Evolutionary conservation across 2,329 filamentous ascomycete genomes (phyloP), one percentile per base, ranked within the genome.

Genomic region (Apiospora marii): DNA sequence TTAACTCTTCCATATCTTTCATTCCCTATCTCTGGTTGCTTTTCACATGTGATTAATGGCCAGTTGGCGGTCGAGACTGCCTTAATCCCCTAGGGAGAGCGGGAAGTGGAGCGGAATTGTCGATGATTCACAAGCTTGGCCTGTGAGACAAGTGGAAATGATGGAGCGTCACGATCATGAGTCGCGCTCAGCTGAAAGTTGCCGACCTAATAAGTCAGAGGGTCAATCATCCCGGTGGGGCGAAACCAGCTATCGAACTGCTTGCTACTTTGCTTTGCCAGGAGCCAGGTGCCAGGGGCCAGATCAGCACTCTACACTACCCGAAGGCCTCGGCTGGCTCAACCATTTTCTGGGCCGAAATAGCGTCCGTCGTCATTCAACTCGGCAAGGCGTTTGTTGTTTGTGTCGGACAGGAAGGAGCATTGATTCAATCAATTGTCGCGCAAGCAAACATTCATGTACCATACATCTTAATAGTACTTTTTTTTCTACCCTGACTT

Each of bases 321-420:
- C 27, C 16, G 34, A 37, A 37, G 16, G 53, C 53, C 53, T 61
- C 53, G 53, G 53, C 30, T 61, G 53, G 30, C 53, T 61, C 12
- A 4, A 19, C 19, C 14, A 34, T 58, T 41, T 41, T 41, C 27
- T 58, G 51, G 30, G 24, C 51, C 51, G 53, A 61, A 61, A 37
- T 61, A 61, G 53, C 53, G 53, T 34, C 53, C 53, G 53, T 34
- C 53, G 53, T 61, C 53, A 61, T n/a, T 37, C 34, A n/a, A 53
- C 13, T 53, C 51, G 51, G 53, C 49, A 22, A 30, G 27, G 27
- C 27, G 19, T 61, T 27, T 22, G 27, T 34, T 34, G 24, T 8
- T 58, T 53, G 49, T 27, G 4, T 51, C 24, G n/a, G n/a, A 7
- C n/a, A 22, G 48, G 8, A 51, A 51, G 48, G 48, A 24, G 22